A percentile compares a stretch with the other conserved stretches of the same genome.
Evolutionary conservation across 2,329 filamentous ascomycete species (phyloP).

Genomic region (Septoria linicola): DNA sequence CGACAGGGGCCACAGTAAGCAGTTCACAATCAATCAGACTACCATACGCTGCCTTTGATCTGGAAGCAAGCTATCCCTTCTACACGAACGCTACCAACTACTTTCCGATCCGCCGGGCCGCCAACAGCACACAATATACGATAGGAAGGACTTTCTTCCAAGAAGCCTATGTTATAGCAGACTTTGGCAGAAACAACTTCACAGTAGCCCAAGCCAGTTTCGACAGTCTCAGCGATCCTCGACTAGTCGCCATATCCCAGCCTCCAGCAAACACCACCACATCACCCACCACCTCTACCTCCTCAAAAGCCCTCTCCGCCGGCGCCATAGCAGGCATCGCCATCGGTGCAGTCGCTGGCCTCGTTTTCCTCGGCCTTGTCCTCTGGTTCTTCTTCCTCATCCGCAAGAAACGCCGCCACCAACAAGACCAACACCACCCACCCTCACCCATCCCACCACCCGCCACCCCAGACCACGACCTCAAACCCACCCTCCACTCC

Average conservation of each 20-base stretch:
- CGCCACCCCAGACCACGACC: not conserved
- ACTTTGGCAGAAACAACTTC: slow-evolving; percentile 32
- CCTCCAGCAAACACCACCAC: not conserved
- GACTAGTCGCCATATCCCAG: slow-evolving; percentile 10
- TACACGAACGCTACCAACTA: slow-evolving; percentile 33
- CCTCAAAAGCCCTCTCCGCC: slow-evolving; percentile 61
- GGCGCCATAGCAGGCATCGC: slow-evolving; percentile 90
- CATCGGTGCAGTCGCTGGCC: slow-evolving; percentile 71
- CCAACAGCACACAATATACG: slow-evolving; percentile 30
- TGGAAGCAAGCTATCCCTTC: slow-evolving; percentile 31
- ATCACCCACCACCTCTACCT: slow-evolving; percentile 3
- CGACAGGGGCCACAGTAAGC: not conserved
- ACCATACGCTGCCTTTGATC: slow-evolving; percentile 44
- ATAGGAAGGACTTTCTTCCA: slow-evolving; percentile 33
- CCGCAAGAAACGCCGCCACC: slow-evolving; percentile 33
- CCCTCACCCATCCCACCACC: not conserved
- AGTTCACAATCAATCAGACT: slow-evolving; percentile 35
- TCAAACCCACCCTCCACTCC: not conserved
- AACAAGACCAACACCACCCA: too few species aligned
- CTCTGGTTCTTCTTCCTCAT: slow-evolving; percentile 40
- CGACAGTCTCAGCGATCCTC: not conserved
- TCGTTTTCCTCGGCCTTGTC: slow-evolving; percentile 57
- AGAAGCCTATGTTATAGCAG: slow-evolving; percentile 33
- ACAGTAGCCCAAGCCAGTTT: slow-evolving; percentile 30
- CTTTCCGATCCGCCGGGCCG: slow-evolving; percentile 29